Percentiles rank a stretch among this genome's conserved stretches.
Conservation (phyloP, 345 rosid genomes). For the Eucalyptus rudis region DNA sequence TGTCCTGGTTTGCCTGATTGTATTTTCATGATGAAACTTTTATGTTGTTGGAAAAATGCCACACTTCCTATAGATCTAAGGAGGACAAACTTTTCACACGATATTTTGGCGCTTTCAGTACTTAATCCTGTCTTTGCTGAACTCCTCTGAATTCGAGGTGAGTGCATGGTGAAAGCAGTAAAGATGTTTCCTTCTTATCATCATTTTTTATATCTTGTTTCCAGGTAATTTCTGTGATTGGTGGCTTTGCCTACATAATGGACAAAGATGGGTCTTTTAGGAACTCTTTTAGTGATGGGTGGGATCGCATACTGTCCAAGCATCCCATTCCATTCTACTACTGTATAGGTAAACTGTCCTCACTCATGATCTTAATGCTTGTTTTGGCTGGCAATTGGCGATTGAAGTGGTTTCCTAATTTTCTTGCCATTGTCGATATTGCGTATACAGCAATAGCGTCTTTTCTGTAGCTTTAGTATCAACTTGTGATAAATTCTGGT, state of each 20-base stretch:
- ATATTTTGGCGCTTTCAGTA: neutral
- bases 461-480: neutral
- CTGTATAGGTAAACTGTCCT: constrained; percentile 50
- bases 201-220: neutral
- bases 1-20: neutral
- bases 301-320: constrained; percentile 85
- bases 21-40: neutral
- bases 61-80: neutral
- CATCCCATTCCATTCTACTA: constrained; percentile 96
- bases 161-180: neutral
- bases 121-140: neutral
- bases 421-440: neutral
- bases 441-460: neutral
- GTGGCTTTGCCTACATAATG: constrained; percentile 79
- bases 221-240: constrained; percentile 65
- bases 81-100: neutral
- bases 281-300: constrained; percentile 84
- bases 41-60: neutral
- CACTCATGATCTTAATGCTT: neutral
- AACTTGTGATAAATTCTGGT: neutral
- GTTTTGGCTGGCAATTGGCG: neutral
- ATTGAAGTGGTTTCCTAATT: neutral
- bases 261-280: constrained; percentile 91
- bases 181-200: neutral
- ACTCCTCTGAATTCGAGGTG: neutral